These are phyloP conservation scores for Tetradesmus obliquus DNA, from an alignment of 139 green algal genomes.

Conservation along the genomic window DNA sequence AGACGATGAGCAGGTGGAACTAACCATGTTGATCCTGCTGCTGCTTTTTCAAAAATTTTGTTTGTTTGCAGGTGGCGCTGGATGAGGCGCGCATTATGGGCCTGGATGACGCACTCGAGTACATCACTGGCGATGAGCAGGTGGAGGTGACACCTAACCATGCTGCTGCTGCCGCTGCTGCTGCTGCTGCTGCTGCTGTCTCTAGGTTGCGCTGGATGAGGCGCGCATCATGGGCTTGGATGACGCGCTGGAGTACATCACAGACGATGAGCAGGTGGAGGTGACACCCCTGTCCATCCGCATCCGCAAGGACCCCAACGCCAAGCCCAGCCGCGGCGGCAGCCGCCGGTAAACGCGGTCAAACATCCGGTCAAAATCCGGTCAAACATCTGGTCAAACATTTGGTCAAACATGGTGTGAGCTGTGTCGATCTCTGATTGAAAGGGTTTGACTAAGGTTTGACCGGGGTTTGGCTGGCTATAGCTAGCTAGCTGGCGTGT, in stretches of 20 bases:
- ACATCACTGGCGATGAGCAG: conserved; percentile 95
- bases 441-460: neutral
- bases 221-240: conserved; percentile 89
- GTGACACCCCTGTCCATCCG: conserved; percentile 91
- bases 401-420: too few species aligned
- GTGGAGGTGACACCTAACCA: conserved; percentile 84
- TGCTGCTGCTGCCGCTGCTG: neutral
- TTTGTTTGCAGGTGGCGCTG: conserved; percentile 57
- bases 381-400: neutral
- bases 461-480: too few species aligned
- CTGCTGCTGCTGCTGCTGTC: conserved; percentile 35
- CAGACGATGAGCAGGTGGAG: conserved; percentile 89
- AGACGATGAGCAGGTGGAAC: conserved; percentile 90
- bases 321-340: neutral
- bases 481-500: too few species aligned
- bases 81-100: conserved; percentile 80
- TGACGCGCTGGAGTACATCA: conserved; percentile 98
- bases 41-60: conserved; percentile 23
- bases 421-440: neutral
- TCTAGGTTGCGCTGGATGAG: conserved; percentile 71
- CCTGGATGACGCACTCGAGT: conserved; percentile 97
- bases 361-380: neutral
- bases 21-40: too few species aligned
- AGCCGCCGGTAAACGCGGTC: neutral
- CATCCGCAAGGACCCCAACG: conserved; percentile 88